Percentiles rank a stretch among this genome's conserved stretches.
These are phyloP conservation scores for Mucor ambiguus DNA, from an alignment of 371 early-diverging fungal genomes.

Conservation along the genomic window DNA sequence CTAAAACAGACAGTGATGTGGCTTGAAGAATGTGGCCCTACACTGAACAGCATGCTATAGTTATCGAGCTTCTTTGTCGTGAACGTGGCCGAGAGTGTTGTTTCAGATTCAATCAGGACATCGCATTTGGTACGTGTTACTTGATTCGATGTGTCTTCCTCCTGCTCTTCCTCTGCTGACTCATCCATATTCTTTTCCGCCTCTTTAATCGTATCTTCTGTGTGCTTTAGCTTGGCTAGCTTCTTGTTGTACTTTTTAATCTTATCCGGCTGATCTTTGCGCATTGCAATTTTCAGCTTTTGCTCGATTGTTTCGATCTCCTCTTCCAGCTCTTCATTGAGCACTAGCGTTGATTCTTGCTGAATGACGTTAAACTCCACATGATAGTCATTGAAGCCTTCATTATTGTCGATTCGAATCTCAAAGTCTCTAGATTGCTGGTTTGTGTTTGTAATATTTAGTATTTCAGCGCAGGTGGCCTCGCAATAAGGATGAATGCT, in stretches of 20 bases:
- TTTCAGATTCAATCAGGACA: background rate
- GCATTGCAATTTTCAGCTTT: slow-evolving; percentile 92
- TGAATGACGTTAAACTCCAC: slow-evolving; percentile 39
- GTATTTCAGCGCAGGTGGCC: slow-evolving; percentile 30
- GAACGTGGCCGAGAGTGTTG: background rate
- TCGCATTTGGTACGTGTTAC: slow-evolving; percentile 7
- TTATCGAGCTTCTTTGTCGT: slow-evolving; percentile 4
- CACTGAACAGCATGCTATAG: slow-evolving; percentile 6
- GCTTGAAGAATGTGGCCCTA: slow-evolving; percentile 11
- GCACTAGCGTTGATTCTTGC: slow-evolving; percentile 32
- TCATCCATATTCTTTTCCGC: background rate
- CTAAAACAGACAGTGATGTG: slow-evolving; percentile 12
- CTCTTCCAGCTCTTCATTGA: slow-evolving; percentile 85
- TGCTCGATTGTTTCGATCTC: slow-evolving; percentile 94
- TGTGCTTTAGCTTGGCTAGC: slow-evolving; percentile 53
- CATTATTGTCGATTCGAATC: slow-evolving; percentile 70
- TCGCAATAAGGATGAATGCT: slow-evolving; percentile 31
- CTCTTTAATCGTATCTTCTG: background rate
- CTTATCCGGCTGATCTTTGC: slow-evolving; percentile 89
- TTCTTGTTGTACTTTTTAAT: slow-evolving; percentile 79
- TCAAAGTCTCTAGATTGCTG: slow-evolving; percentile 79
- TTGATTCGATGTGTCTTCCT: slow-evolving; percentile 5
- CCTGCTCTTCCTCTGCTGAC: background rate
- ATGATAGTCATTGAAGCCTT: slow-evolving; percentile 40
- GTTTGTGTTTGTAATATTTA: slow-evolving; percentile 71